Percentiles rank a stretch among this genome's conserved stretches.
phyloP scores from a whole-genome alignment of 2,329 filamentous ascomycete genomes.

The Aspergillus quadricinctus region DNA sequence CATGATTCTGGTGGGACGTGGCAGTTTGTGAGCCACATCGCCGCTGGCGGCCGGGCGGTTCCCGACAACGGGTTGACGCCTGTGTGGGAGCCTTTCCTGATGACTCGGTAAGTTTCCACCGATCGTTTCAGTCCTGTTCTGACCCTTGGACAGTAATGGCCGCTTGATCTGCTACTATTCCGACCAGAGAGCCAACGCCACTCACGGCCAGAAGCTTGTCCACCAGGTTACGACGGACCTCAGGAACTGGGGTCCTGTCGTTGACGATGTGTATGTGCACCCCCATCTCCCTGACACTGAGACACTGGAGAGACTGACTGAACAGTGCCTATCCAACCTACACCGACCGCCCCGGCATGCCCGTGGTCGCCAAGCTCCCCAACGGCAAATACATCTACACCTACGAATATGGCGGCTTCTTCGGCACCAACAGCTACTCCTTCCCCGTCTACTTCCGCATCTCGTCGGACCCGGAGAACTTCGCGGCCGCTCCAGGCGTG shows the following conservation, averaged over 20 bases:
- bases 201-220: constrained; percentile 63
- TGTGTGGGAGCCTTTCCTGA: constrained; percentile 69
- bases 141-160: constrained; percentile 37
- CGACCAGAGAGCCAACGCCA: constrained; percentile 61
- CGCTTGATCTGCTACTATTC: constrained; percentile 65
- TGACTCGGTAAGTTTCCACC: constrained; percentile 41
- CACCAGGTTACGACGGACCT: constrained; percentile 61
- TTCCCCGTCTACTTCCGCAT: constrained; percentile 55
- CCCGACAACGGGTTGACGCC: constrained; percentile 63
- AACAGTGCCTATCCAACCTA: constrained; percentile 50
- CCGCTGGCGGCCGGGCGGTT: constrained; percentile 57
- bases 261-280: constrained; percentile 51
- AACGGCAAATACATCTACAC: constrained; percentile 60
- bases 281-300: too few relatives aligned
- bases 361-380: constrained; percentile 55
- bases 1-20: constrained; percentile 58
- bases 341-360: constrained; percentile 64
- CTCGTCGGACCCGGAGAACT: constrained; percentile 44
- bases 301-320: neutral
- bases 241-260: constrained; percentile 56
- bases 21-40: constrained; percentile 64
- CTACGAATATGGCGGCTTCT: constrained; percentile 56
- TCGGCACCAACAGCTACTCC: constrained; percentile 27
- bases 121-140: neutral
- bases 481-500: constrained; percentile 38